A percentile compares a stretch with the other conserved stretches of the same genome.
phyloP scores from a whole-genome alignment of 306 rosid genomes.

The Hippophae tibetana region DNA sequence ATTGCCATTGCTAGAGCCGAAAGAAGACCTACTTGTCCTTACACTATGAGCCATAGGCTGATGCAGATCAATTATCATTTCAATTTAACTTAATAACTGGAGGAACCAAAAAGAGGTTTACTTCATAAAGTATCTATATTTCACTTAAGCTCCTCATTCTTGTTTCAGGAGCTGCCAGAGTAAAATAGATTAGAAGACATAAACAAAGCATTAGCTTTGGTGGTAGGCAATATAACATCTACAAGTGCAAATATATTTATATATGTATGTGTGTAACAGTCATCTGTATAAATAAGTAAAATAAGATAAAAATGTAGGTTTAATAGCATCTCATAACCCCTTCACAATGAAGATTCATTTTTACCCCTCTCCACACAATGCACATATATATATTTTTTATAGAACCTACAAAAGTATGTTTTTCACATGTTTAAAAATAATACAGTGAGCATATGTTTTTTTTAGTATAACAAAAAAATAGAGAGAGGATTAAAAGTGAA shows the following conservation, averaged over 20 bases:
- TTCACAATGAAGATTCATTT: too few species aligned
- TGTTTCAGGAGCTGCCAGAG: not conserved
- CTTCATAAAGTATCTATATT: constrained; percentile 18
- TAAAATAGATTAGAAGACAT: not conserved
- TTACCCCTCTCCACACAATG: too few species aligned
- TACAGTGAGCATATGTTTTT: too few species aligned
- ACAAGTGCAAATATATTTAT: not conserved
- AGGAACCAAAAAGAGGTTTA: constrained; percentile 5
- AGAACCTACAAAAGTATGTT: too few species aligned
- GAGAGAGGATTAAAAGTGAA: too few species aligned
- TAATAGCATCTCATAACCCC: too few species aligned
- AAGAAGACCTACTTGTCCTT: constrained; percentile 52
- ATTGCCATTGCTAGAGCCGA: constrained; percentile 51
- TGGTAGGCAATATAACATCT: not conserved
- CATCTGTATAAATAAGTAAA: not conserved
- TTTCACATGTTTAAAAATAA: too few species aligned
- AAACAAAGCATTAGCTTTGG: constrained; percentile 1
- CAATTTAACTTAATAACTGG: constrained; percentile 13
- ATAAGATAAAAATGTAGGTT: too few species aligned
- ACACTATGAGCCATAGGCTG: constrained; percentile 49
- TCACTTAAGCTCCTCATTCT: constrained; percentile 16
- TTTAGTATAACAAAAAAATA: rapidly evolving
- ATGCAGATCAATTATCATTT: constrained; percentile 61
- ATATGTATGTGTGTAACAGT: not conserved
- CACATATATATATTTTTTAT: too few species aligned